Percentiles rank a stretch among this genome's conserved stretches.
phyloP scores from a whole-genome alignment of 441 rosid species.

The Euphorbia corollata region DNA sequence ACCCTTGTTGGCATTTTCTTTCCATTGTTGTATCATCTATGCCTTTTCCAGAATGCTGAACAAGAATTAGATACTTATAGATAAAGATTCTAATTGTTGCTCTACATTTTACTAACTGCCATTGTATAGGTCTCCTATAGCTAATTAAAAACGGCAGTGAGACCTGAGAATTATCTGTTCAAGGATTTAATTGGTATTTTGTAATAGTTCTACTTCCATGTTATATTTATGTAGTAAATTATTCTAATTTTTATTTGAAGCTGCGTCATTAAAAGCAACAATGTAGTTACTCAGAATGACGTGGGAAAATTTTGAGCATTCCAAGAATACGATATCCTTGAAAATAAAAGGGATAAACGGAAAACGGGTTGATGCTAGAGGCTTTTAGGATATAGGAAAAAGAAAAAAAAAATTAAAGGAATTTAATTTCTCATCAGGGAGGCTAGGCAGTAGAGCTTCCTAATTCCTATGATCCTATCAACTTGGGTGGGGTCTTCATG shows the following conservation, averaged over 20 bases:
- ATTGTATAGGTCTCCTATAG: background rate
- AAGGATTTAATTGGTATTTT: background rate
- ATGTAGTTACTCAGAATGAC: background rate
- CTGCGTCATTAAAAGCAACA: background rate
- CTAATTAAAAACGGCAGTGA: background rate
- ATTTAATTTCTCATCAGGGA: too few relatives aligned
- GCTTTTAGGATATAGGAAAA: too few relatives aligned
- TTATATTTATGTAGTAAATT: background rate
- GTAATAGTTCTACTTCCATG: background rate
- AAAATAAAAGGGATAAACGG: too few relatives aligned
- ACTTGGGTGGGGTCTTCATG: too few relatives aligned
- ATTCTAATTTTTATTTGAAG: background rate
- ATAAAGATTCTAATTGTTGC: background rate
- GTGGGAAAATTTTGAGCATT: too few relatives aligned
- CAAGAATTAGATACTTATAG: background rate
- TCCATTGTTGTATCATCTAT: background rate
- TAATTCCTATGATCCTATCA: too few relatives aligned
- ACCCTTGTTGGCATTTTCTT: slow-evolving; percentile 17
- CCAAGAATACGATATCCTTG: too few relatives aligned
- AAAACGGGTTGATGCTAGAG: too few relatives aligned
- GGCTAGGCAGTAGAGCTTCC: too few relatives aligned
- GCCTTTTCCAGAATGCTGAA: background rate
- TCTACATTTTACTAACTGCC: background rate
- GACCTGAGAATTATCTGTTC: background rate
- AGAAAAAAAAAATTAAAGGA: too few relatives aligned